Base-by-base conservation (phyloP, 495 filamentous ascomycete genomes). In the Apiosordaria backusii region DNA sequence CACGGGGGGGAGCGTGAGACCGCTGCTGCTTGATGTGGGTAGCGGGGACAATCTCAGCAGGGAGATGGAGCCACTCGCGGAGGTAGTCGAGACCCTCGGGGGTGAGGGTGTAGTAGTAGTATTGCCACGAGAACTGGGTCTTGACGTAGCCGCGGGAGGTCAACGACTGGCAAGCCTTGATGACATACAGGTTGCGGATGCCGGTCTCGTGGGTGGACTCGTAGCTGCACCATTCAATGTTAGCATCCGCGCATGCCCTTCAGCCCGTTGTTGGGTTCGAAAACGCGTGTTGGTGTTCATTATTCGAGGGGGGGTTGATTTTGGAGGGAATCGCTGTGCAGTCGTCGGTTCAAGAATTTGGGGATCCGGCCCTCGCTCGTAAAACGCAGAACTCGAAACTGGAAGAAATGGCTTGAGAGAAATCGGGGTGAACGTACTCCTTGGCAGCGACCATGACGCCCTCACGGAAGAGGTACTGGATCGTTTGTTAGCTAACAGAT, bases 11-110 rank as follows among this genome's bases (percentile, higher is more conserved):
- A 80, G 92, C 93, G 81, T 99, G 93, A 71, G 92, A 95, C 82
- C 96, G 92, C 87, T 97, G 93, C 86, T 97, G 92, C 90, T 99
- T 99, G 87, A 99, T 97, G 88, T 99, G 95, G 76, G 95, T 99
- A 71, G 95, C 92, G 65, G 95, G 95, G 73, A 99, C 95, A 79
- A 99, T 97, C 88, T 99, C 95, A 77, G 96, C 95, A 79, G 95
- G 95, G 74, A 98, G 90, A 87, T 99, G 95, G 71, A 98, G 94
- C 95, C 95, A 99, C 86, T 99, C 95, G 74, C 95, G 96, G 79
- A 99, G 93, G 88, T 98, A 99, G 87, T 97, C 94, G 78, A 99
- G 93, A 85, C 95, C 95, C 76, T 97, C 94, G 74, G 93, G 92
- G 79, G 95, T 99, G 79, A 99, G 89, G 81, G 96, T 99, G 89